phyloP scores from a whole-genome alignment of 2,329 filamentous ascomycete genomes.

The Bipolaris bicolor region DNA sequence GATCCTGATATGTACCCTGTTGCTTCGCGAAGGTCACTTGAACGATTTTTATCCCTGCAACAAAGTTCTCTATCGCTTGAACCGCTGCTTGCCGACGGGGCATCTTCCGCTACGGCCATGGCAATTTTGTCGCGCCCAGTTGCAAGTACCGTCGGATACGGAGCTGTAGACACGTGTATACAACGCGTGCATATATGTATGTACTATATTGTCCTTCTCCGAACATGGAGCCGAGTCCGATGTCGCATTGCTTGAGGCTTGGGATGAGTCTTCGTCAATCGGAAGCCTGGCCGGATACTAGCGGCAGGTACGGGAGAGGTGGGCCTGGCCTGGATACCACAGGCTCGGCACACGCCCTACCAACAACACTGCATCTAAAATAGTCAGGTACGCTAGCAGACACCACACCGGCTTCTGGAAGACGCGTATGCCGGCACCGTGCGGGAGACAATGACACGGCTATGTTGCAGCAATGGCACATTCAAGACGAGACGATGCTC shows the following conservation, averaged over 20 bases:
- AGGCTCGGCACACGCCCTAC: constrained; percentile 33
- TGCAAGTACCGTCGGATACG: neutral
- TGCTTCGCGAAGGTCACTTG: constrained; percentile 28
- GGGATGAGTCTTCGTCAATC: constrained; percentile 14
- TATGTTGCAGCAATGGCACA: neutral
- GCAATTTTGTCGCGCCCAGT: neutral
- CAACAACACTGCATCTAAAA: constrained; percentile 1
- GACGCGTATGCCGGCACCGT: constrained; percentile 11
- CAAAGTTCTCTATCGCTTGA: constrained; percentile 22
- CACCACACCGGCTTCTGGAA: constrained; percentile 16
- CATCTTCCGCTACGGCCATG: neutral
- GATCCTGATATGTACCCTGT: constrained; percentile 18
- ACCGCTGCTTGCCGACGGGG: constrained; percentile 30
- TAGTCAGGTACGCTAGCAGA: constrained; percentile 16
- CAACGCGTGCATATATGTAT: too few relatives aligned
- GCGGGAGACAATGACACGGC: neutral
- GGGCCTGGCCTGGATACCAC: constrained; percentile 22
- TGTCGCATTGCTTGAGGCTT: neutral
- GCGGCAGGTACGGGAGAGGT: constrained; percentile 18
- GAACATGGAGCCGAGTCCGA: constrained; percentile 6
- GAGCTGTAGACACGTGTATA: constrained; percentile 5
- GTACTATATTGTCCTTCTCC: too few relatives aligned
- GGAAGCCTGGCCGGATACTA: constrained; percentile 32
- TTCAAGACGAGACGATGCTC: neutral
- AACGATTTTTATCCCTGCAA: constrained; percentile 21